phyloP scores from a whole-genome alignment of 768 basidiomycete species.

The Mycena indigotica region DNA sequence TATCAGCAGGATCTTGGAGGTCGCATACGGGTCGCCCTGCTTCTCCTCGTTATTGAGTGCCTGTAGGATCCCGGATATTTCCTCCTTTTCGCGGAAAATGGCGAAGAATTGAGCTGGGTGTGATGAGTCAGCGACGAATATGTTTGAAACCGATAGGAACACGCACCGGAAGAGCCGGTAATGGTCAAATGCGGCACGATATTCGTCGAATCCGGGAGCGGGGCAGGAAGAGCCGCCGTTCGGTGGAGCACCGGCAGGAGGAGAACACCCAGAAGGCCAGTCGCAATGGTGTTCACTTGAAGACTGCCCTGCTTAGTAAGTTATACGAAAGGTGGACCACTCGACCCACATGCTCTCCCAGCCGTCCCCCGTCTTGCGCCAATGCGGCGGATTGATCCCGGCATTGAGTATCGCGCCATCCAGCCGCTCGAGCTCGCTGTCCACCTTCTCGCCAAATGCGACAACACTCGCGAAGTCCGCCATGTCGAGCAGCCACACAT shows the following conservation, averaged over 20 bases:
- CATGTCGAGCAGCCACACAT: conserved; percentile 40
- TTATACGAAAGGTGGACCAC: not conserved
- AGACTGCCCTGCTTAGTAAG: not conserved
- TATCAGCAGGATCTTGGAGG: conserved; percentile 9
- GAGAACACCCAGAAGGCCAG: conserved; percentile 9
- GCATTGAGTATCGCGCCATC: conserved; percentile 38
- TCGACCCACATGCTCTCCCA: conserved; percentile 36
- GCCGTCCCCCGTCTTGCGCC: conserved; percentile 29
- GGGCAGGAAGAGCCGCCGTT: conserved; percentile 6
- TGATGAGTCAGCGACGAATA: not conserved
- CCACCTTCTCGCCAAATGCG: conserved; percentile 32
- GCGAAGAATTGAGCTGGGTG: not conserved
- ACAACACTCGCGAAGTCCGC: conserved; percentile 34
- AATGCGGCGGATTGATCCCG: conserved; percentile 10
- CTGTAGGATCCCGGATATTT: not conserved
- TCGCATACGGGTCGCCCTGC: conserved; percentile 3
- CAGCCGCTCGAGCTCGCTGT: conserved; percentile 26
- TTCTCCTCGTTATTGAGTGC: conserved; percentile 7
- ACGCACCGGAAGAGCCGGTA: conserved; percentile 13
- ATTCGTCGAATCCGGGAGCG: not conserved
- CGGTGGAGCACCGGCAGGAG: conserved; percentile 7
- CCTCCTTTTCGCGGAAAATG: not conserved
- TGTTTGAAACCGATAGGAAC: not conserved
- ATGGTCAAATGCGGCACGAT: conserved; percentile 12
- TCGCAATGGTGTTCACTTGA: conserved; percentile 10